Base-by-base conservation (phyloP, 768 basidiomycete genomes). In the Termitomyces sp. region DNA sequence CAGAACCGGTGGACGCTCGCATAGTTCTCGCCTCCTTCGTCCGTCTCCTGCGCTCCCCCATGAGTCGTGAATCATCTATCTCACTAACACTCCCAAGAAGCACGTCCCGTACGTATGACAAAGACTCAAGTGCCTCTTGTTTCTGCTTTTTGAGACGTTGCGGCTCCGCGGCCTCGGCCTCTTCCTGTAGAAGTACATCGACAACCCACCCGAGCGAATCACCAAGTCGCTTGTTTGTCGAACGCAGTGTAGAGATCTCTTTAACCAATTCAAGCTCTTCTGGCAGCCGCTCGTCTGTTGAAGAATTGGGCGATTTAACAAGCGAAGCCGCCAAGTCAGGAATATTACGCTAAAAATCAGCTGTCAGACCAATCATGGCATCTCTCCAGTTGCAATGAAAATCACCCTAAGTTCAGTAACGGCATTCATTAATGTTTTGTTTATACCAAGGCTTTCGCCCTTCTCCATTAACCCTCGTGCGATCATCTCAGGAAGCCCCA, bases 401-500 rank as follows among this genome's bases (percentile, higher is more conserved):
- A 22, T 64, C 63, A 90, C 94, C 71, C 82, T 85, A 41, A 89
- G 71, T 69, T 91, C 91, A 5, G 86, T 82, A 3, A 93, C 86
- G 0, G 90, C 90, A 67, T 80, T 89, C 82, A 88, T 83, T 20
- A 92, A 73, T 0, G 88, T 89, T 71, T 85, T 90, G 69, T 92
- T 92, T 59, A 92, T 88, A n/a, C 90, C 88, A 29, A 92, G 72
- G 59, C 82, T 88, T 72, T 92, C 90, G 27, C 89, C 84, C 20
- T 84, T 77, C 67, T 93, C 90, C 59, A 91, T 63, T 49, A 93
- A 70, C 22, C 88, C 86, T 50, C 86, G 79, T 0, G 91, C 80
- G 60, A 92, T 76, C 64, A 86, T 76, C 64, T 93, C 92, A 22
- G 90, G 83, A 20, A 88, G 71, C 34, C 81, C 83, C 68, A 86